Evolutionary conservation across 1,139 yeast genomes (phyloP), one percentile per base, ranked within the genome.

Genomic region (Debaryomyces coudertii): DNA sequence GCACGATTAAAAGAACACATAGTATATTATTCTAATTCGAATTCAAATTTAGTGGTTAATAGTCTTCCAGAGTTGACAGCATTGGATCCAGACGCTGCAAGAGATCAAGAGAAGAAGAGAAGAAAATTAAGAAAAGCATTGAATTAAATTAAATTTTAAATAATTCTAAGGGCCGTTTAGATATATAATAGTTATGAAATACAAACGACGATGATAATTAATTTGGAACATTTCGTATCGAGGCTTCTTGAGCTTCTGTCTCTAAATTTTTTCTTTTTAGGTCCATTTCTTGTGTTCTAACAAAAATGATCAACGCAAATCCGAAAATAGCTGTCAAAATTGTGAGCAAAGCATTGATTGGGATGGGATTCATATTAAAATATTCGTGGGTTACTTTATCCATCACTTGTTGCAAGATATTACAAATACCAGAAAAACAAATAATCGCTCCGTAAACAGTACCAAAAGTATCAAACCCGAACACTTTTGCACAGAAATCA

Each of bases 391-490:
- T 90, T 27, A 76, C 57, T 43, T 70, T 72, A 60, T 90, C 97
- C 63, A 90, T 68, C 2, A 73, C 69, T 27, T 87, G 83, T 61
- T 89, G 96, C 11, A 80, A 61, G 53, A 90, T 72, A 63, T 90
- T 92, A 64, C 86, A 80, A 22, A 85, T 56, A 2, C 97, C 97
- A 12, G 96, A 81, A 49, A 87, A 71, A 48, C 92, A 85, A 58
- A 90, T 88, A 57, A 90, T 78, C 8, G 92, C 71, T 0, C 98
- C 98, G 62, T 92, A 92, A n/a, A 90, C 83, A 1, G 92, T 85
- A 34, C 97, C 97, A 67, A 92, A 92, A 1, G 95, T 90, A 47
- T 83, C 87, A 64, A 87, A 90, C 0, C 98, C 98, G 70, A 92
- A 92, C 16, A 90, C 95, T 60, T 92, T 92, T 36, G 96, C 95